phyloP scores from a whole-genome alignment of 2,329 filamentous ascomycete genomes.

The Colletotrichum higginsianum region DNA sequence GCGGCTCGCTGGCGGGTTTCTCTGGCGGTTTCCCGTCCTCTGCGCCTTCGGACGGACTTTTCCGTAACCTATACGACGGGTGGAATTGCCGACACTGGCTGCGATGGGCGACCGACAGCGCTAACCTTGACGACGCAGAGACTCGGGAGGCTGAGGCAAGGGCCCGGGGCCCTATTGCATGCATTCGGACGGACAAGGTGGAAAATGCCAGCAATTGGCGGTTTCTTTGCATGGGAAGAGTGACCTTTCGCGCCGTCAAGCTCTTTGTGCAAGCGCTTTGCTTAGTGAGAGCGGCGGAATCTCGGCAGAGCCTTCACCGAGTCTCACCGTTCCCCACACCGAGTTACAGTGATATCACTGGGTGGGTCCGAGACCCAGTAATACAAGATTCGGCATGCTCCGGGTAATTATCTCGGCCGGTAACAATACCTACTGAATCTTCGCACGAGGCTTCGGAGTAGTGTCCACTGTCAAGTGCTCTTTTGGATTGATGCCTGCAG shows the following conservation, averaged over 20 bases:
- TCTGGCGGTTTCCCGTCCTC: constrained; percentile 41
- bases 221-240: constrained; percentile 35
- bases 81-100: constrained; percentile 43
- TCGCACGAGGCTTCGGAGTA: no score
- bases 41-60: constrained; percentile 36
- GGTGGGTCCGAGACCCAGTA: constrained; percentile 7
- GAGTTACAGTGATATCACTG: constrained; percentile 14
- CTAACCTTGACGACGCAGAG: constrained; percentile 34
- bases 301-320: constrained; percentile 42
- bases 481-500: background rate
- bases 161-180: constrained; percentile 46
- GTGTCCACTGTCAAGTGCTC: background rate
- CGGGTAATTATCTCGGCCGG: background rate
- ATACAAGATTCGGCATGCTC: background rate
- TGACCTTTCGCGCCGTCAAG: constrained; percentile 6
- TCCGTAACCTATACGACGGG: constrained; percentile 38
- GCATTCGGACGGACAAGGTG: constrained; percentile 46
- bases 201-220: constrained; percentile 42
- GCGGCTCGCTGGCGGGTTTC: constrained; percentile 40
- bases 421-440: background rate
- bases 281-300: constrained; percentile 41
- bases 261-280: constrained; percentile 28
- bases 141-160: constrained; percentile 43
- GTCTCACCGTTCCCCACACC: constrained; percentile 29
- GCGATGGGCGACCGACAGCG: constrained; percentile 37